Conservation (phyloP, 306 rosid species). For the Oxytropis ochrocephala region DNA sequence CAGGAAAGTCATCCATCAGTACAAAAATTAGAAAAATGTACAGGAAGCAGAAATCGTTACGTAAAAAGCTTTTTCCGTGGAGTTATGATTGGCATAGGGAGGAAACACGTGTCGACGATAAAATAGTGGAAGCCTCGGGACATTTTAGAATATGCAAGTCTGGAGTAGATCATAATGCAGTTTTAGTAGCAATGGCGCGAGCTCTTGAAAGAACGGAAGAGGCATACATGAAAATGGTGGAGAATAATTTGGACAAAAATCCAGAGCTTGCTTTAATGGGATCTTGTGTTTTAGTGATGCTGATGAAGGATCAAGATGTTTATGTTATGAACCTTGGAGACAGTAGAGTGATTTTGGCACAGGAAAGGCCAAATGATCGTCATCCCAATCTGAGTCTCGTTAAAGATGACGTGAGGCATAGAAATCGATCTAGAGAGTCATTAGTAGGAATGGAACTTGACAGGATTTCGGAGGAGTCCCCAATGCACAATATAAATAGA, state of each 20-base stretch:
- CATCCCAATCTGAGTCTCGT: conserved; percentile 35
- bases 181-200: conserved; percentile 52
- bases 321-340: conserved; percentile 66
- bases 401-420: conserved; percentile 44
- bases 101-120: conserved; percentile 30
- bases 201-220: conserved; percentile 56
- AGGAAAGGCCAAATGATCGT: conserved; percentile 52
- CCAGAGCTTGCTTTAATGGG: conserved; percentile 70
- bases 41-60: conserved; percentile 44
- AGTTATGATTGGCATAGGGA: conserved; percentile 61
- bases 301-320: conserved; percentile 68
- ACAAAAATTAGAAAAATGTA: conserved; percentile 46
- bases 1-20: conserved; percentile 33
- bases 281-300: conserved; percentile 62
- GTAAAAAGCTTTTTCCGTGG: conserved; percentile 59
- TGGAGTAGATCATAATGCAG: conserved; percentile 45
- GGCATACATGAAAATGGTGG: conserved; percentile 53
- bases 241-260: conserved; percentile 45
- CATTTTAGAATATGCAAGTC: conserved; percentile 51
- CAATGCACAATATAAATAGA: conserved; percentile 41
- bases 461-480: conserved; percentile 61
- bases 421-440: conserved; percentile 54
- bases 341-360: conserved; percentile 54
- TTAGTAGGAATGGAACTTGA: conserved; percentile 55
- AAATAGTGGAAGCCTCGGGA: conserved; percentile 30